Conservation (phyloP, 176 grass and related monocot species). For the Carex kokanica region DNA sequence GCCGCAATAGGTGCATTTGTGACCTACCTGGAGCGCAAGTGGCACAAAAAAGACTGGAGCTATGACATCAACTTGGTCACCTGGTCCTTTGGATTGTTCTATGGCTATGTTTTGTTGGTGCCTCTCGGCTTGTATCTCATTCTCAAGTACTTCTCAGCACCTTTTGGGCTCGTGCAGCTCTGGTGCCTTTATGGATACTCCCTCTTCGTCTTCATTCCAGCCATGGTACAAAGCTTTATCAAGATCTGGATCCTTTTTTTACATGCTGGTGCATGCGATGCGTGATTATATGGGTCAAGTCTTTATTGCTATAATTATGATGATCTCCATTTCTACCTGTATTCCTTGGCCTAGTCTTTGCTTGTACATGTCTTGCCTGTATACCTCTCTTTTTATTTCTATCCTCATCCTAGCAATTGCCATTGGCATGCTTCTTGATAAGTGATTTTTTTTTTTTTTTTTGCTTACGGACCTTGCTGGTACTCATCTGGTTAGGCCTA, state of each 20-base stretch:
- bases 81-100: constrained; percentile 97
- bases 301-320: neutral
- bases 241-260: neutral
- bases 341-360: neutral
- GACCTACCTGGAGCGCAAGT: constrained; percentile 86
- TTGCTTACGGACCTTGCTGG: neutral
- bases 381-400: neutral
- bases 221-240: constrained; percentile 51
- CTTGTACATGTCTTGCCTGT: neutral
- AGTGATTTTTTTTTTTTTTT: neutral
- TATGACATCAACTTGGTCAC: constrained; percentile 97
- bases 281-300: neutral
- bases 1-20: constrained; percentile 97
- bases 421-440: neutral
- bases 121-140: constrained; percentile 82
- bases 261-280: neutral
- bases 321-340: neutral
- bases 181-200: constrained; percentile 99
- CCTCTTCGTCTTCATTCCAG: constrained; percentile 93
- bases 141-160: constrained; percentile 98
- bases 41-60: constrained; percentile 92
- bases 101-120: constrained; percentile 90
- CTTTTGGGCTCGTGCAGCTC: constrained; percentile 80
- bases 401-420: neutral
- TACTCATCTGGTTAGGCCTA: neutral